Evolutionary conservation across 2,329 filamentous ascomycete genomes (phyloP), one percentile per base, ranked within the genome.

Genomic region (Tolypocladium tundrense): DNA sequence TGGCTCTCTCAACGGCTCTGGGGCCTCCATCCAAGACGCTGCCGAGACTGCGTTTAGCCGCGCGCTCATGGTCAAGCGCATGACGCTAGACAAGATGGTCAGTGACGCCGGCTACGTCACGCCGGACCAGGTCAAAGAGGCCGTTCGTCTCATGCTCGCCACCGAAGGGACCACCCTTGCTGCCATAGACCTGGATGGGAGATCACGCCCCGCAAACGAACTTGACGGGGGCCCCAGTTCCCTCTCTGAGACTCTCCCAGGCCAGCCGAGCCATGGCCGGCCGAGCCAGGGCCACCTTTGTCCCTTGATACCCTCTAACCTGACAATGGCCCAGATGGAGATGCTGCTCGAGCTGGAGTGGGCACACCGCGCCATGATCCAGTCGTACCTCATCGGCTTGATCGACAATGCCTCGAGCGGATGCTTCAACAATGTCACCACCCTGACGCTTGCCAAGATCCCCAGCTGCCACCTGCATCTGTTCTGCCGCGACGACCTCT

Each of bases 321-420:
- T 88, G n/a, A 82, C 80, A 1, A 76, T 76, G 59, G 76, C 81
- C n/a, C 87, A 90, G 67, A 83, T 79, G 56, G 85, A 88, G 68
- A 85, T 87, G 82, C 70, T 90, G 1, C 72, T 87, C 42, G 86
- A 89, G 67, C 82, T 84, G 4, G 81, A 85, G 56, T 88, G 86
- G 83, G 85, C 85, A 8, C 85, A 89, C 62, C 76, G 81, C 56
- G 86, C 85, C 21, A 86, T 89, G 66, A 75, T 89, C 53, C 81
- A 85, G 54, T 87, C 86, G 1, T 89, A 86, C 63, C 79, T 85
- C 62, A 79, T 88, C 53, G 80, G 84, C 1, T 69, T 88, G 50
- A 80, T 85, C 31, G 84, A 88, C 64, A 87, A 86, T 59, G 67
- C 70, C 19, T 54, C 57, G 11, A 73, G 74, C 5, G 62, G 65